A percentile compares a stretch with the other conserved stretches of the same genome.
Evolutionary conservation across 2,329 filamentous ascomycete species (phyloP).

Genomic region (Neurospora sp.): DNA sequence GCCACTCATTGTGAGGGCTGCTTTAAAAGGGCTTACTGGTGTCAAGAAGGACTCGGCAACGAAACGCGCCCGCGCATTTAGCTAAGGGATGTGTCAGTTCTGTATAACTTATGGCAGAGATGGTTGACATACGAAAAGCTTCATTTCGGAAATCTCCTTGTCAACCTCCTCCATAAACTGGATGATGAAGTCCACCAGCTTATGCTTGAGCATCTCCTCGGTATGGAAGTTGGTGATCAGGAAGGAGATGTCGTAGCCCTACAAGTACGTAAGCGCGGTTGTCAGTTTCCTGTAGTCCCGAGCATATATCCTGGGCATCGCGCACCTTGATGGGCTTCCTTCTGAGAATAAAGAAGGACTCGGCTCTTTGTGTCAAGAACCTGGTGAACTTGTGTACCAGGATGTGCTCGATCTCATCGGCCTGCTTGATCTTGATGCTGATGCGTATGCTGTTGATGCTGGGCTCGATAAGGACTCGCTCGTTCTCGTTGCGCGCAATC

Average conservation of each 20-base stretch:
- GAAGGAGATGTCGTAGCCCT: conserved; percentile 99
- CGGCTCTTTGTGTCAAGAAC: conserved; percentile 90
- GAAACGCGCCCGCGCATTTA: conserved; percentile 94
- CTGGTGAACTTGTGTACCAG: conserved; percentile 97
- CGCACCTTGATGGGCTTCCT: conserved; percentile 88
- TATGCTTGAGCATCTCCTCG: conserved; percentile 97
- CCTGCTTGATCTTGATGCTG: conserved; percentile 98
- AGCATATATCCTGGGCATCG: conserved; percentile 1
- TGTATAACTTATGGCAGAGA: neutral
- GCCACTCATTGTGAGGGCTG: neutral
- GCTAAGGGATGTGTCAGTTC: conserved; percentile 37
- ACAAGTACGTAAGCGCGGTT: neutral
- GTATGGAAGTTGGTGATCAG: conserved; percentile 98
- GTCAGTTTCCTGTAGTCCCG: conserved; percentile 8
- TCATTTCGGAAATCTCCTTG: conserved; percentile 99
- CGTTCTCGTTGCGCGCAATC: conserved; percentile 91
- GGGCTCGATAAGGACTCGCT: conserved; percentile 91
- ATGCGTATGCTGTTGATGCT: conserved; percentile 95
- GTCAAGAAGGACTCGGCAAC: conserved; percentile 98
- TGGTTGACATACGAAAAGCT: conserved; percentile 71
- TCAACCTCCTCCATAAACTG: conserved; percentile 99
- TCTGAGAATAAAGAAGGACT: conserved; percentile 92
- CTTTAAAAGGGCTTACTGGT: conserved; percentile 34
- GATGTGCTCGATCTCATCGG: conserved; percentile 97
- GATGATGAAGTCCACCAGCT: conserved; percentile 97